Conservation (phyloP, 495 filamentous ascomycete genomes). For the Podospora tetraspora region DNA sequence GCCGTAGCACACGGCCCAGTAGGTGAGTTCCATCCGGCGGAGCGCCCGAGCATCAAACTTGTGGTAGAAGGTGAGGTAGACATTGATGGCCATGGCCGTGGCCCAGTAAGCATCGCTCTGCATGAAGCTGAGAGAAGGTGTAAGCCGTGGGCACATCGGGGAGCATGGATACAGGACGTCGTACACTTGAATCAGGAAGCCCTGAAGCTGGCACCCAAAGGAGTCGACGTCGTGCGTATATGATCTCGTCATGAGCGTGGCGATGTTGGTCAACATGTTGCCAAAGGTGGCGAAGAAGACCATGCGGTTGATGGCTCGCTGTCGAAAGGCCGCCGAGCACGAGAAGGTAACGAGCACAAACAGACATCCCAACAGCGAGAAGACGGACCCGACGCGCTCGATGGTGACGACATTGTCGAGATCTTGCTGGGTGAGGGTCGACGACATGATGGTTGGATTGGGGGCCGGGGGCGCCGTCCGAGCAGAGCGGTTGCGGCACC, state of each 20-base stretch:
- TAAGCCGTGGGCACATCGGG: neutral
- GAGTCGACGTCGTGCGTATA: slow-evolving; percentile 45
- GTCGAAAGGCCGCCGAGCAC: slow-evolving; percentile 51
- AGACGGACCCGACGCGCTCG: slow-evolving; percentile 60
- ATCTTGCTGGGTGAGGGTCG: slow-evolving; percentile 3
- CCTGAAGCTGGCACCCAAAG: slow-evolving; percentile 68
- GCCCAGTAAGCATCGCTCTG: slow-evolving; percentile 77
- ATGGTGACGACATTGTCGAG: slow-evolving; percentile 51
- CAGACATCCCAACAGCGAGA: slow-evolving; percentile 66
- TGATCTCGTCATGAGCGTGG: slow-evolving; percentile 63
- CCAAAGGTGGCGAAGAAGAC: slow-evolving; percentile 82
- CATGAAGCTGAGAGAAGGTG: slow-evolving; percentile 54
- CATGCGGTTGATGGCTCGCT: slow-evolving; percentile 77
- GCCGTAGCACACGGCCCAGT: slow-evolving; percentile 69
- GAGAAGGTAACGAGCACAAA: slow-evolving; percentile 72
- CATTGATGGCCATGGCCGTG: slow-evolving; percentile 81
- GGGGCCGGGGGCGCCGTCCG: neutral
- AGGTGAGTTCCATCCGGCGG: slow-evolving; percentile 64
- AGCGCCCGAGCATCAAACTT: slow-evolving; percentile 64
- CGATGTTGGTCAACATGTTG: slow-evolving; percentile 75
- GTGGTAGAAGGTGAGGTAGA: slow-evolving; percentile 80
- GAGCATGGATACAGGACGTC: slow-evolving; percentile 8
- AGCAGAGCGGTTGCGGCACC: neutral
- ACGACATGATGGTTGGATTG: slow-evolving; percentile 8
- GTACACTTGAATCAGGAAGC: slow-evolving; percentile 66